phyloP scores from a whole-genome alignment of 2,329 filamentous ascomycete genomes.

The Dactylellina parvicollis region DNA sequence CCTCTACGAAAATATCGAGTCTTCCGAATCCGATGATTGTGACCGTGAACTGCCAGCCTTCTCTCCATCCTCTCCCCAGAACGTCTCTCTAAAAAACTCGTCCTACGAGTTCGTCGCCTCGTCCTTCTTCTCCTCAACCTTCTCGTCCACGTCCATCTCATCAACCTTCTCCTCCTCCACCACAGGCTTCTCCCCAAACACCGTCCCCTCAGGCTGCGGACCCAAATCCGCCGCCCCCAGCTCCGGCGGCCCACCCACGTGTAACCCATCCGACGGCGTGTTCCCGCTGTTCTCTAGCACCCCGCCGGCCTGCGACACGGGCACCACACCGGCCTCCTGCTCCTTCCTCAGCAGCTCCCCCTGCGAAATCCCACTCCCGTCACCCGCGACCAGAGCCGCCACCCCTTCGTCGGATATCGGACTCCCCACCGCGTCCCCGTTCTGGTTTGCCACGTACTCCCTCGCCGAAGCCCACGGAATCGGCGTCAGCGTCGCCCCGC shows the following conservation, averaged over 20 bases:
- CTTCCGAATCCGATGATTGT: too few relatives aligned
- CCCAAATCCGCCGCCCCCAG: slow-evolving; percentile 90
- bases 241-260: slow-evolving; percentile 83
- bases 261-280: slow-evolving; percentile 67
- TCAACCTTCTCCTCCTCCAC: slow-evolving; percentile 19
- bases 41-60: too few relatives aligned
- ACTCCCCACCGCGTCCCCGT: slow-evolving; percentile 30
- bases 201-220: slow-evolving; percentile 67
- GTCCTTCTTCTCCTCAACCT: slow-evolving; percentile 40
- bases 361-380: slow-evolving; percentile 72
- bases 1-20: too few relatives aligned
- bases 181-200: slow-evolving; percentile 36
- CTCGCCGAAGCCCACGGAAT: slow-evolving; percentile 76
- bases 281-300: slow-evolving; percentile 12
- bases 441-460: slow-evolving; percentile 56
- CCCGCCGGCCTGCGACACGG: slow-evolving; percentile 67
- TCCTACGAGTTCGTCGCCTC: slow-evolving; percentile 19
- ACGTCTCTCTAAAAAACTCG: slow-evolving; percentile 29
- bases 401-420: slow-evolving; percentile 20
- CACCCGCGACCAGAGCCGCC: slow-evolving; percentile 54
- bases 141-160: slow-evolving; percentile 50
- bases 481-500: slow-evolving; percentile 88
- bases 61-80: slow-evolving; percentile 14
- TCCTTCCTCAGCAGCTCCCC: slow-evolving; percentile 87
- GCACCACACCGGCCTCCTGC: slow-evolving; percentile 81